phyloP scores from a whole-genome alignment of 805 yeast genomes.

The Nematodospora valgi region DNA sequence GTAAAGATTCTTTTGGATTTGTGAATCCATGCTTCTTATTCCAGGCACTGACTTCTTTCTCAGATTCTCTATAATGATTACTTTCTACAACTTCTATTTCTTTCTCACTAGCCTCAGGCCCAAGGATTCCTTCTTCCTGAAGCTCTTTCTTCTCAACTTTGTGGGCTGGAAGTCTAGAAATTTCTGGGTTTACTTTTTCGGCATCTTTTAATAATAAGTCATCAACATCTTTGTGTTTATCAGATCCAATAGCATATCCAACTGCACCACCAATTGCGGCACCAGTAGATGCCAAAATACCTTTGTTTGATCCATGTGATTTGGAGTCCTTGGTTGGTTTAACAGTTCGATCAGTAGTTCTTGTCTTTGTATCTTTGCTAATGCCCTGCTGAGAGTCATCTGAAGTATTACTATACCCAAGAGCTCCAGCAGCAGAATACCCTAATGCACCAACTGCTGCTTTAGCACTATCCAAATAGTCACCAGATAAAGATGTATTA shows the following conservation, averaged over 20 bases:
- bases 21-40: conserved; percentile 24
- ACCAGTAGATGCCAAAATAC: conserved; percentile 5
- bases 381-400: conserved; percentile 2
- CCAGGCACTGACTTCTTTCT: conserved; percentile 20
- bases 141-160: conserved; percentile 1
- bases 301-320: neutral
- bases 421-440: conserved; percentile 10
- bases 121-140: neutral
- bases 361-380: conserved; percentile 7
- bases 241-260: neutral
- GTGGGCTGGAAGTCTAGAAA: conserved; percentile 7
- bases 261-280: conserved; percentile 5
- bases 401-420: conserved; percentile 8
- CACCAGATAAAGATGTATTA: conserved; percentile 6
- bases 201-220: conserved; percentile 7
- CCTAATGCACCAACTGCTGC: conserved; percentile 9
- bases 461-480: conserved; percentile 1
- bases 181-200: conserved; percentile 5
- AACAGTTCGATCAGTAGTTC: conserved; percentile 7
- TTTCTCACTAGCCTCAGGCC: conserved; percentile 6
- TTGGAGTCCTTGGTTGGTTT: conserved; percentile 2
- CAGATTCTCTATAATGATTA: conserved; percentile 13
- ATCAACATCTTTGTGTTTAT: neutral
- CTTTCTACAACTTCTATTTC: conserved; percentile 1
- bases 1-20: conserved; percentile 20